These are phyloP conservation scores for Apium graveolens DNA, from an alignment of 129 eudicot genomes.

Conservation along the genomic window DNA sequence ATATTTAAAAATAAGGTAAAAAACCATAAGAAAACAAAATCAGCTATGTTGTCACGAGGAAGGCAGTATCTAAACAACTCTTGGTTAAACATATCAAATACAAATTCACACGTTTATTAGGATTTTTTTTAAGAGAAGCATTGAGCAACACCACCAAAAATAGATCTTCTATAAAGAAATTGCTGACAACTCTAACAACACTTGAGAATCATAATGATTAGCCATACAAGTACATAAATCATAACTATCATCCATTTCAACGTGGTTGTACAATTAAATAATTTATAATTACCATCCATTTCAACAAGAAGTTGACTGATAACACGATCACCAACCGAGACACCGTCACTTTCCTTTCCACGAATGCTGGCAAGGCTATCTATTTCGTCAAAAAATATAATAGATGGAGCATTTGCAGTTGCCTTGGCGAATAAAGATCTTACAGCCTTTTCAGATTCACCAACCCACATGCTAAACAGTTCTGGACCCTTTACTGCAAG, in stretches of 20 bases:
- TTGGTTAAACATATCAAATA: background rate
- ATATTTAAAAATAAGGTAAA: slow-evolving; percentile 16
- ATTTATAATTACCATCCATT: slow-evolving; percentile 58
- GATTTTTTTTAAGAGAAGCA: background rate
- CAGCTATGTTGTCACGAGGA: background rate
- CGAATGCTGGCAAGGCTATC: slow-evolving; percentile 85
- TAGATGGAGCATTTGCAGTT: slow-evolving; percentile 89
- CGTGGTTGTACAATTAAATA: slow-evolving; percentile 14
- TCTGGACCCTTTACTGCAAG: slow-evolving; percentile 99
- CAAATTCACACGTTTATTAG: background rate
- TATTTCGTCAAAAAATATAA: slow-evolving; percentile 86
- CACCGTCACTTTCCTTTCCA: slow-evolving; percentile 89
- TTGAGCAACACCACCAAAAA: background rate
- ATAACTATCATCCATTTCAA: slow-evolving; percentile 71
- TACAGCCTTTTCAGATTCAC: slow-evolving; percentile 98
- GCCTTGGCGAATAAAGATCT: slow-evolving; percentile 88
- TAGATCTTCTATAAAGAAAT: background rate
- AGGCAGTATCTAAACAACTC: background rate
- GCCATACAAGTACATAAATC: background rate
- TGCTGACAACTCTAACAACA: background rate
- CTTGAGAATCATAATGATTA: background rate
- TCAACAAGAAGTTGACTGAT: slow-evolving; percentile 96
- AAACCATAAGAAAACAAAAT: background rate
- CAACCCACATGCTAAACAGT: slow-evolving; percentile 97
- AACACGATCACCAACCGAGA: slow-evolving; percentile 90